Base-by-base conservation (phyloP, 441 rosid genomes). In the Daphne laureola region DNA sequence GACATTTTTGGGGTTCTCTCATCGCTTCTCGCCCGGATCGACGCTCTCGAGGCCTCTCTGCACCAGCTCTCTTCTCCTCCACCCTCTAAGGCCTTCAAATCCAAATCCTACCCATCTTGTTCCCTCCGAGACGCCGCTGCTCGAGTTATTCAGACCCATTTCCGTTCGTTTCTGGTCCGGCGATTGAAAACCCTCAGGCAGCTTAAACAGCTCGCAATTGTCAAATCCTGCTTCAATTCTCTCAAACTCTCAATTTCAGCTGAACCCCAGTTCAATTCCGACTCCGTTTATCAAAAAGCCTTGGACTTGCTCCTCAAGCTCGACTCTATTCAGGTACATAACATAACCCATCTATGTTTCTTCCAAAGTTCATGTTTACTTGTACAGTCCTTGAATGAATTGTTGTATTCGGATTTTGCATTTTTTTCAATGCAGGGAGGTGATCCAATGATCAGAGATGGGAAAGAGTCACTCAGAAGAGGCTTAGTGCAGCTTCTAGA, bases 151-250 rank as follows among this genome's bases (percentile, higher is more conserved):
- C 98, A 86, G 65, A 64, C 71, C 61, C 90, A 80, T 73, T 92
- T 89, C 65, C 85, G 96, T 0, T 70, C 85, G 17, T 83, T 79
- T 76, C 81, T 92, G 3, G 94, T 76, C 53, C 82, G 68, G 18
- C 79, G 96, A 84, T 92, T 96, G 46, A 73, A 77, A 69, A 73
- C 86, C 53, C 85, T 92, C 21, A 68, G 90, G 17, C 81, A 84
- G 63, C 95, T 89, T 64, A 80, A 86, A 66, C 83, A 77, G 48
- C 88, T 92, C 23, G 97, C 94, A 47, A 41, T 49, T 53, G 66
- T 92, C 51, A 89, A 81, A 71, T 77, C 96, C 49, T 71, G 73
- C 43, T 82, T 83, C 69, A 48, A 58, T 44, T 54, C 86, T 56
- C 86, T 92, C 62, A 84, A 78, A 64, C 75, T 79, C 49, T 84